Evolutionary conservation across 2,329 filamentous ascomycete species (phyloP), one percentile per base, ranked within the genome.

Genomic region (Orbilia javanica): DNA sequence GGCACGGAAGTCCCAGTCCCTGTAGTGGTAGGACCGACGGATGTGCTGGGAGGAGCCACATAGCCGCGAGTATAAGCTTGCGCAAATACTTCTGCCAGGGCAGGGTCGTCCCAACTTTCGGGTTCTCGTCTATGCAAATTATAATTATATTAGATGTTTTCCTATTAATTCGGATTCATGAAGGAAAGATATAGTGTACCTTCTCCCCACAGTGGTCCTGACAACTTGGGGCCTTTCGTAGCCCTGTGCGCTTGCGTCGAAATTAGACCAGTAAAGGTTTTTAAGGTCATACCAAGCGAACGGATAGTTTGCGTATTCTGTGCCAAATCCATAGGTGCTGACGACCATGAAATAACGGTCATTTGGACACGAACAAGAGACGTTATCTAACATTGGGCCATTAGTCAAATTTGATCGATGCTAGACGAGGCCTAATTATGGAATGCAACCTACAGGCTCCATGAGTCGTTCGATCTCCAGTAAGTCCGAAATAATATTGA

Each of bases 261-360:
- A 74, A 36, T 74, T 13, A 18, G 22, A 15, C 62, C 70, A 74
- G 8, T 29, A 25, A 2, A 67, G 42, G 8, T 27, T 52, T 15
- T 34, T 39, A 13, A 74, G 8, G 27, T 67, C 44, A 36, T 55
- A 74, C 70, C 62, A 74, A 1, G 50, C 70, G 29, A 74, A 74
- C 8, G 62, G 70, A n/a, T 50, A 52, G 15, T 52, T 34, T 52
- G 70, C 48, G 52, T 66, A 52, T 27, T 66, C 36, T 15, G 44
- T 18, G 13, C 70, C 70, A 31, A 66, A 74, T 3, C 62, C 70
- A 39, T 74, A 64, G 10, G 70, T 74, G 18, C 70, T 67, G 22
- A 66, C 62, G 10, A 74, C 70, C 70, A 74, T 74, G 44, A 42
- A 74, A 18, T 74, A 74, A 13, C 36, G 48, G 22, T 74, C 46